Conservation (phyloP, 805 yeast species). For the Kuraishia hungarica region DNA sequence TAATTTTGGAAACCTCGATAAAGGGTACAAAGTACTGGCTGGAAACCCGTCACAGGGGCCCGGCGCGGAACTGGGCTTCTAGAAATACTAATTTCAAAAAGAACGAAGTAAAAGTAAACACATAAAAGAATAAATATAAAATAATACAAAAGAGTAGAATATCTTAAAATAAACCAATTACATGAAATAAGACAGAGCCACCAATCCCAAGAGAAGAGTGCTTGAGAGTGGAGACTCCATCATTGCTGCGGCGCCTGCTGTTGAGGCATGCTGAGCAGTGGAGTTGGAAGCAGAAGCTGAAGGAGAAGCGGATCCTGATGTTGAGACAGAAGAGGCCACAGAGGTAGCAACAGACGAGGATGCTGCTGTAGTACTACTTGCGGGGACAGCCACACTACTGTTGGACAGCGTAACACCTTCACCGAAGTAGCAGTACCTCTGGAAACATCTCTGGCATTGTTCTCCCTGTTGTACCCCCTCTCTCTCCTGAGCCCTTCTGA, state of each 20-base stretch:
- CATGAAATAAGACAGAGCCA: not conserved
- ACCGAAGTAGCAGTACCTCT: conserved; percentile 49
- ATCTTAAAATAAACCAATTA: not conserved
- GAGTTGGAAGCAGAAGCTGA: not conserved
- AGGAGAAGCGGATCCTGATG: not conserved
- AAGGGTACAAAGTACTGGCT: not conserved
- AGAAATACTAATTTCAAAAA: too few species aligned
- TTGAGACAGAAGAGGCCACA: not conserved
- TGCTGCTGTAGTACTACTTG: not conserved
- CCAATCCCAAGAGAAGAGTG: not conserved
- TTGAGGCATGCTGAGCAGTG: not conserved
- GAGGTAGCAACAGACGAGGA: not conserved
- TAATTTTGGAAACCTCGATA: too few species aligned
- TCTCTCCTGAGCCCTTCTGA: conserved; percentile 69
- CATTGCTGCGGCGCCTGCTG: not conserved
- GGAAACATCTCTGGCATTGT: conserved; percentile 63
- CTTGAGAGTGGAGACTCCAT: not conserved
- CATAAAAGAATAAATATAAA: not conserved
- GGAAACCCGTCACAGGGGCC: not conserved
- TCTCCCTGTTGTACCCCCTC: conserved; percentile 41
- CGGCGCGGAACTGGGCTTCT: too few species aligned
- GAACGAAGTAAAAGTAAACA: too few species aligned
- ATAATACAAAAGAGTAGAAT: too few species aligned
- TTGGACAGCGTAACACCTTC: not conserved
- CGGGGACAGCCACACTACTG: not conserved